These are phyloP conservation scores for Conticribra guillardii DNA, from an alignment of 108 stramenopile genomes.

Conservation along the genomic window DNA sequence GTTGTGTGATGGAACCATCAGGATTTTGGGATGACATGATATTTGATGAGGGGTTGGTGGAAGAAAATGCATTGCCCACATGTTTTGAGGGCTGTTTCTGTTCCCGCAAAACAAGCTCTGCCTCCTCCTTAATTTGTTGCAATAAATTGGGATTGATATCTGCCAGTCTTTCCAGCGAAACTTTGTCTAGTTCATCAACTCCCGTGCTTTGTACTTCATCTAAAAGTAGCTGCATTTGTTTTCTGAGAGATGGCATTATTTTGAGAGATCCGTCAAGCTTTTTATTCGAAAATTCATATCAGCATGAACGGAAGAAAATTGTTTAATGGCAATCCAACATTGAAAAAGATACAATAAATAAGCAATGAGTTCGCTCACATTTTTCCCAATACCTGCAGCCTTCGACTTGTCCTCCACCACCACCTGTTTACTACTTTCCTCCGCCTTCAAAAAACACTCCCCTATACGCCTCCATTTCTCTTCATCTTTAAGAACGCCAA, in stretches of 20 bases:
- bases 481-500: constrained; percentile 51
- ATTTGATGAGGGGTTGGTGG: too few relatives aligned
- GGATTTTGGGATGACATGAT: constrained; percentile 8
- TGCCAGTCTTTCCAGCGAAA: constrained; percentile 83
- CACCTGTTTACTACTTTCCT: constrained; percentile 18
- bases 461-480: constrained; percentile 72
- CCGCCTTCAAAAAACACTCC: constrained; percentile 56
- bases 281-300: constrained; percentile 10
- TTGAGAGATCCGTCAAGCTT: constrained; percentile 64
- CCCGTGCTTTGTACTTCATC: constrained; percentile 80
- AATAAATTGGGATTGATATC: constrained; percentile 80
- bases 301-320: constrained; percentile 12
- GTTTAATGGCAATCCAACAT: too few relatives aligned
- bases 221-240: constrained; percentile 79
- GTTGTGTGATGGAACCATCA: constrained; percentile 6
- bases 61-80: neutral
- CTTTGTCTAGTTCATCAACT: constrained; percentile 81
- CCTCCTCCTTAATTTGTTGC: constrained; percentile 70
- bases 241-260: constrained; percentile 55
- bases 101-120: constrained; percentile 55
- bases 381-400: constrained; percentile 20
- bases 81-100: constrained; percentile 21
- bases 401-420: constrained; percentile 9
- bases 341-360: constrained; percentile 39
- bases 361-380: constrained; percentile 11